phyloP scores from a whole-genome alignment of 108 stramenopile genomes.

The Cylindrotheca closterium region DNA sequence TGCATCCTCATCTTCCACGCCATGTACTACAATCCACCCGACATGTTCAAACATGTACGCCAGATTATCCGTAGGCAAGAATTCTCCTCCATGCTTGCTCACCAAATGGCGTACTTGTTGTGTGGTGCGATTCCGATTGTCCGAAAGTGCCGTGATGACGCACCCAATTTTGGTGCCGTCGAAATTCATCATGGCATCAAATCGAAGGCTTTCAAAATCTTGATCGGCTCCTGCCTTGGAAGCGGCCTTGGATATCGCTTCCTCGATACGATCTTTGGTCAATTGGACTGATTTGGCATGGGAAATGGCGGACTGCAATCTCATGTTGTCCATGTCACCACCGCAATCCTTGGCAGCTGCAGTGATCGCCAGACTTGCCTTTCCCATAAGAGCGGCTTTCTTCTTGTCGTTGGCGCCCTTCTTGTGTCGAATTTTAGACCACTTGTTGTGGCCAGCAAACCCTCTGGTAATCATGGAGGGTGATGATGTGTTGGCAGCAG shows the following conservation, averaged over 20 bases:
- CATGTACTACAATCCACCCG: constrained; percentile 49
- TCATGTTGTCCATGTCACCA: constrained; percentile 60
- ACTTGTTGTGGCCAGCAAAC: constrained; percentile 76
- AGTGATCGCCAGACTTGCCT: constrained; percentile 61
- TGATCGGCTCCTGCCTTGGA: constrained; percentile 37
- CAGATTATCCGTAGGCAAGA: constrained; percentile 52
- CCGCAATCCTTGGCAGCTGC: constrained; percentile 48
- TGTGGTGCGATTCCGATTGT: constrained; percentile 76
- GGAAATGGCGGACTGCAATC: constrained; percentile 59
- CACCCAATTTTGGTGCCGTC: constrained; percentile 51
- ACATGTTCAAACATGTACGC: constrained; percentile 71
- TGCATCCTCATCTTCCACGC: constrained; percentile 39
- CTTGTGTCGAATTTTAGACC: constrained; percentile 72
- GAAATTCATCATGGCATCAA: constrained; percentile 66
- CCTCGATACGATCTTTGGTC: constrained; percentile 64
- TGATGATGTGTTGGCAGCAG: too few species aligned
- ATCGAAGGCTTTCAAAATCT: constrained; percentile 44
- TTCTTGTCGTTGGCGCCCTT: constrained; percentile 70
- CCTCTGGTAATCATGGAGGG: too few species aligned
- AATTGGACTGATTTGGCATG: constrained; percentile 65
- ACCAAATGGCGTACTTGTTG: constrained; percentile 61
- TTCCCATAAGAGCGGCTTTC: constrained; percentile 42
- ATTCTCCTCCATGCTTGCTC: constrained; percentile 58
- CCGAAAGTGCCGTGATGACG: constrained; percentile 63
- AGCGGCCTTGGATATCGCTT: constrained; percentile 57